Evolutionary conservation across 208 protist genomes (phyloP), one percentile per base, ranked within the genome.

Genomic region (Acanthamoeba triangularis): DNA sequence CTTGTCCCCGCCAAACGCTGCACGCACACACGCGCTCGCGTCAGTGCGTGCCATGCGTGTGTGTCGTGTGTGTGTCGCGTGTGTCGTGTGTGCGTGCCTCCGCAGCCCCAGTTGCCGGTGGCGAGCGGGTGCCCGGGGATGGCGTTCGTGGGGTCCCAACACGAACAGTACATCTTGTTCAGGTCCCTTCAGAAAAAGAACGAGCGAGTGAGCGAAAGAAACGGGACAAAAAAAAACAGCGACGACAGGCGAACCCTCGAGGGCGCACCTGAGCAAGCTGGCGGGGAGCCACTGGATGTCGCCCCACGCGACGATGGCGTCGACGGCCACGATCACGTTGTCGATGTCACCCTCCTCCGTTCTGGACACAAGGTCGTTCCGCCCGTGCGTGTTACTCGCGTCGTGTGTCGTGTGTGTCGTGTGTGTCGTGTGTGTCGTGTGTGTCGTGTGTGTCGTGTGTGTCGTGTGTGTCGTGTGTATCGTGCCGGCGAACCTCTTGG

Each of bases 1-100:
- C 59, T 95, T 96, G 52, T 97, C 72, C n/a, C 97, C 97, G 54
- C 95, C 88, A 88, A 97, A 97, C 20, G 93, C 94, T 54, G 41
- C 23, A 30, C 30, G 8, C 44, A 54, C 16, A 52, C 28, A 54
- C 35, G 35, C 20, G 28, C 3, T n/a, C n/a, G 25, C 8, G 33
- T 30, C 10, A 37, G 65, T 74, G 18, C 8, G 33, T n/a, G n/a
- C n/a, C n/a, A n/a, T n/a, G n/a, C n/a, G 65, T 25, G 10, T 30
- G 44, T 14, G 47, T 4, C 54, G 16, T 61, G 20, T 61, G 54
- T 13, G 28, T 4, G 33, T n/a, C n/a, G 28, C 1, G 35, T 30
- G 28, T 16, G 47, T 56, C 28, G 14, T 56, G 30, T 13, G 11
- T 16, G 16, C 23, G 35, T 33, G 61, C 80, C 80, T 8, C 80